These are phyloP conservation scores for Calocera cornea DNA, from an alignment of 768 basidiomycete genomes.

Conservation along the genomic window DNA sequence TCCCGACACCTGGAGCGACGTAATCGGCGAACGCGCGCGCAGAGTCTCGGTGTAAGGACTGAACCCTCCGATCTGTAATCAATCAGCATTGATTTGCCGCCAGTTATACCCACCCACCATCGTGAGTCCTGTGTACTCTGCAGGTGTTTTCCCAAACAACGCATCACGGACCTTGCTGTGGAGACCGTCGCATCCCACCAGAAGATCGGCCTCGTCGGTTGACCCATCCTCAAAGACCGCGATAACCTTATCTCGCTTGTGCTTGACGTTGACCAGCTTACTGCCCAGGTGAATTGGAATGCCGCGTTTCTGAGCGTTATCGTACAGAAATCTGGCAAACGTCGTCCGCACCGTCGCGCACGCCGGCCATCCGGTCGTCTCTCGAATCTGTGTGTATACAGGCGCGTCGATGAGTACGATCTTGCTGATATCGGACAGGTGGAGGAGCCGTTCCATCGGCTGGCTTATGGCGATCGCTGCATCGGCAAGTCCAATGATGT, in stretches of 20 bases:
- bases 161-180: conserved; percentile 30
- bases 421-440: too few species aligned
- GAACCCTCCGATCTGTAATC: conserved; percentile 19
- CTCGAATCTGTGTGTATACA: background rate
- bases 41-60: background rate
- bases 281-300: conserved; percentile 27
- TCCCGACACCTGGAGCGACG: conserved; percentile 4
- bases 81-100: too few species aligned
- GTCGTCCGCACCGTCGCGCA: background rate
- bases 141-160: conserved; percentile 27
- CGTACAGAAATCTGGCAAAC: conserved; percentile 18
- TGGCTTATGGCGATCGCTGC: too few species aligned
- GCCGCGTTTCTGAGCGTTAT: conserved; percentile 24
- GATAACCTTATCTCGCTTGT: conserved; percentile 20
- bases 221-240: conserved; percentile 28
- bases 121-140: conserved; percentile 25
- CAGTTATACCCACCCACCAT: conserved; percentile 7
- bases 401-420: background rate
- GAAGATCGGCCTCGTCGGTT: conserved; percentile 27
- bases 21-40: too few species aligned
- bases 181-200: conserved; percentile 35
- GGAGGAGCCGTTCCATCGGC: too few species aligned
- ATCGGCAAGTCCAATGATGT: too few species aligned
- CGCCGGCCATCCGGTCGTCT: too few species aligned
- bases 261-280: conserved; percentile 24